Evolutionary conservation across 2,329 filamentous ascomycete genomes (phyloP), one percentile per base, ranked within the genome.

Genomic region (Colletotrichum higginsianum): DNA sequence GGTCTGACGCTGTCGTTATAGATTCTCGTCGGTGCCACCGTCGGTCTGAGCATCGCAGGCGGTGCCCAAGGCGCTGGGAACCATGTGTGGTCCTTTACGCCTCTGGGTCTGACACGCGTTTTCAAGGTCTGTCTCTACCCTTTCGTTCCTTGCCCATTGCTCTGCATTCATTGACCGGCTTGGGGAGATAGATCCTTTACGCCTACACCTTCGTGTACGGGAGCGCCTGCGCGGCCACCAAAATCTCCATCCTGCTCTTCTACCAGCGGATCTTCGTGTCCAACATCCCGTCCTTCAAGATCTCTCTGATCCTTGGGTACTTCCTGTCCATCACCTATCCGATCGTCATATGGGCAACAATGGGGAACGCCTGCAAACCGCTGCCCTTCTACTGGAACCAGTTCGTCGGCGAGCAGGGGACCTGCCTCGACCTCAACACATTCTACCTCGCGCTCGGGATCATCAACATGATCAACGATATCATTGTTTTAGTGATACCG

Each of bases 191-290:
- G 67, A 68, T 73, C 23, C 61, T 74, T 2, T 74, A 71, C 40
- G 46, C 40, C 4, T 74, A 74, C 47, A 74, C 73, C 3, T 73
- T 72, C 16, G 47, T 73, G 1, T 74, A 74, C 52, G 73, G 64
- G 18, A 64, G 64, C 2, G 61, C 73, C 12, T 71, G 72, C 52
- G 68, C 73, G 11, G 64, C 67, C 13, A 73, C 57, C 12, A 74
- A 74, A n/a, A 71, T 73, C n/a, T 73, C 71, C 1, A 73, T 73
- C 42, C 65, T 74, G 1, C 62, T 71, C n/a, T 73, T 74, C 47
- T 74, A 74, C 50, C 68, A 67, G 42, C 67, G 73, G 3, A 62
- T 74, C 11, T 74, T 74, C 13, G 21, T 63, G 3, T 47, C 69
- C 9, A 23, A 23, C 15, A 53, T 42, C 16, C 5, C 40, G 0